These are phyloP conservation scores for Candida ovalis DNA, from an alignment of 805 yeast genomes.

Conservation along the genomic window DNA sequence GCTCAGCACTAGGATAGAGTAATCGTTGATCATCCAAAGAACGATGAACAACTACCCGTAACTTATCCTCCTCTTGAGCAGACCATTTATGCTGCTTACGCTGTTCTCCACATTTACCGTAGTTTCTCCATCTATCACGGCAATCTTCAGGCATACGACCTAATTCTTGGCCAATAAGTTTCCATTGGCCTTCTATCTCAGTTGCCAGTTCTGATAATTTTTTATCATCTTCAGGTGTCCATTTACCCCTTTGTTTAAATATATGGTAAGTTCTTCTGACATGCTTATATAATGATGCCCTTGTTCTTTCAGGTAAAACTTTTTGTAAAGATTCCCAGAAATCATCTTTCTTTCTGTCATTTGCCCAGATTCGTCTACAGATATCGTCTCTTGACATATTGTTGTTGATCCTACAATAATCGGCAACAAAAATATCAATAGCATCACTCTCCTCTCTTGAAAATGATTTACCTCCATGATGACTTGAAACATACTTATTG, in stretches of 20 bases:
- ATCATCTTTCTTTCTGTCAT: slow-evolving; percentile 78
- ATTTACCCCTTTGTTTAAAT: slow-evolving; percentile 82
- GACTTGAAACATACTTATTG: slow-evolving; percentile 26
- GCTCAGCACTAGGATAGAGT: slow-evolving; percentile 27
- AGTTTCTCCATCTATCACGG: slow-evolving; percentile 94
- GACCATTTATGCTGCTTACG: slow-evolving; percentile 79
- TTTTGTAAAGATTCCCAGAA: slow-evolving; percentile 84
- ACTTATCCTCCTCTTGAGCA: slow-evolving; percentile 70
- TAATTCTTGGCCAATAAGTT: slow-evolving; percentile 70
- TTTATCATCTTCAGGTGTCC: slow-evolving; percentile 82
- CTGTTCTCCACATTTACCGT: slow-evolving; percentile 82
- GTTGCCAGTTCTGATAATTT: slow-evolving; percentile 58
- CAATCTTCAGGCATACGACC: slow-evolving; percentile 98
- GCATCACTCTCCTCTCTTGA: slow-evolving; percentile 63
- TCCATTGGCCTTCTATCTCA: slow-evolving; percentile 83
- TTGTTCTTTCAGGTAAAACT: slow-evolving; percentile 78
- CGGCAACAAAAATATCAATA: slow-evolving; percentile 66
- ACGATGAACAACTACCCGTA: slow-evolving; percentile 51
- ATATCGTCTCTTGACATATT: slow-evolving; percentile 62
- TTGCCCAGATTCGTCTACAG: slow-evolving; percentile 84
- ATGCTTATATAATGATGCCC: slow-evolving; percentile 90
- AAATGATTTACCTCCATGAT: slow-evolving; percentile 37
- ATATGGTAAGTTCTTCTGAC: slow-evolving; percentile 87
- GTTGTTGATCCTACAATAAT: slow-evolving; percentile 63
- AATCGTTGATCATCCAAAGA: slow-evolving; percentile 38